Conservation (phyloP, 1,284 basidiomycete genomes). For the Sporisorium graminicola region DNA sequence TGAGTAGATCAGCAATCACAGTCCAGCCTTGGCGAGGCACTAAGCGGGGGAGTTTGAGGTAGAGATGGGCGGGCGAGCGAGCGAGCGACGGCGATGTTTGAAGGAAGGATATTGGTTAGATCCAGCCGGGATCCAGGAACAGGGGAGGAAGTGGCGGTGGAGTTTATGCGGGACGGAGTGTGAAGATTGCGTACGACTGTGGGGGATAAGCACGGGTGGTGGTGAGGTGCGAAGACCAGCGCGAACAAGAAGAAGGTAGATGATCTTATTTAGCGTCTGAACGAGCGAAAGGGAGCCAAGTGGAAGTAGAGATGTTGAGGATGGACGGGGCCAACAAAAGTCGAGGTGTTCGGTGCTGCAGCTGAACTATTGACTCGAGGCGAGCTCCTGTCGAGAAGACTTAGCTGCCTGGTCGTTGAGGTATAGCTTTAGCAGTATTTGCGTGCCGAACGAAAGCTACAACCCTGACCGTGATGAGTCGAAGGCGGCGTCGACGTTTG, state of each 20-base stretch:
- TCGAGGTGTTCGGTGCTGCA: background rate
- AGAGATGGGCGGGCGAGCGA: conserved; percentile 3
- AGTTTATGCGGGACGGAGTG: conserved; percentile 14
- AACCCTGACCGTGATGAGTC: background rate
- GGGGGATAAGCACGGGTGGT: background rate
- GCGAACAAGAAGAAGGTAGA: conserved; percentile 10
- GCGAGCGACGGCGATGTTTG: conserved; percentile 7
- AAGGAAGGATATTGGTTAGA: conserved; percentile 7
- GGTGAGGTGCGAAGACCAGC: background rate
- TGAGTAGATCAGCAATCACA: conserved; percentile 44
- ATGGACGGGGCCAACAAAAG: background rate
- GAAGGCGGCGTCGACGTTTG: background rate
- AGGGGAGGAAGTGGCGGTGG: background rate
- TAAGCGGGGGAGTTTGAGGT: conserved; percentile 18
- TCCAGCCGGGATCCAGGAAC: conserved; percentile 15
- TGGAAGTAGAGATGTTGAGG: background rate
- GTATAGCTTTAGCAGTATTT: background rate
- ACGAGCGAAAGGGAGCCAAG: conserved; percentile 10
- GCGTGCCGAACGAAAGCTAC: background rate
- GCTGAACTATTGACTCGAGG: background rate
- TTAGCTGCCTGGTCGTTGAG: background rate
- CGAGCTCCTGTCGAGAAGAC: background rate
- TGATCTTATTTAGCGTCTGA: conserved; percentile 28
- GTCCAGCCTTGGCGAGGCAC: conserved; percentile 36
- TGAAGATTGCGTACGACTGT: conserved; percentile 45